Evolutionary conservation across 78 protist species (phyloP), one percentile per base, ranked within the genome.

Genomic region (Isochrysis galbana): DNA sequence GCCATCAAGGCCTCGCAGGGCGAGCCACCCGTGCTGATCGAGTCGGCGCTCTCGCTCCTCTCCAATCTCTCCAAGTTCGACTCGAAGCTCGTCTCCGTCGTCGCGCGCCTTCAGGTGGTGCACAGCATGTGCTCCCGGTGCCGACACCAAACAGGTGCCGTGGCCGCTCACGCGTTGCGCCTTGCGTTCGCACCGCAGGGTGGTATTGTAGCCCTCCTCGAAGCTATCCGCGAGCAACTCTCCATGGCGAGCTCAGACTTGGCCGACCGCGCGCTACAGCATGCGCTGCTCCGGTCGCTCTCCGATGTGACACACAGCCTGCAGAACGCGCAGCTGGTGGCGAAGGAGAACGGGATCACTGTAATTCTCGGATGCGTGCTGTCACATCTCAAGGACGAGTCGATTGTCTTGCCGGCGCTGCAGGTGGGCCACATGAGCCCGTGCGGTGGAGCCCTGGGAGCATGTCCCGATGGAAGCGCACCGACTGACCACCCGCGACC

Each of bases 31-130:
- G 25, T 72, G 83, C 83, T 72, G 32, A n/a, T n/a, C n/a, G 5
- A 32, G 45, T 19, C 11, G 23, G 2, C 45, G 26, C 11, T 17
- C 83, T 0, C 0, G 25, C 4, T 11, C 46, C 42, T 72, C 45
- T 21, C 25, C 83, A 3, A 2, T 5, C 45, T 72, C 46, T 38
- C n/a, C 83, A 72, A 72, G 83, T 72, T 72, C 22, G 83, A 72
- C 83, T 17, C 34, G 17, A 72, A 72, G 83, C 83, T 72, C 44
- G 45, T 38, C 25, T 17, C 83, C 34, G 45, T 72, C n/a, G 83
- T 72, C 44, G 83, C 23, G 83, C 83, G 83, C 46, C 83, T 72
- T 22, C 83, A 72, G 45, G 83, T 21, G 67, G 19, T 54, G 67
- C 67, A 54, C 10, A 54, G 19, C 10, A 54, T 54, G 67, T 54